Evolutionary conservation across 352 stramenopile genomes (phyloP), one percentile per base, ranked within the genome.

Genomic region (Phytophthora sp.): DNA sequence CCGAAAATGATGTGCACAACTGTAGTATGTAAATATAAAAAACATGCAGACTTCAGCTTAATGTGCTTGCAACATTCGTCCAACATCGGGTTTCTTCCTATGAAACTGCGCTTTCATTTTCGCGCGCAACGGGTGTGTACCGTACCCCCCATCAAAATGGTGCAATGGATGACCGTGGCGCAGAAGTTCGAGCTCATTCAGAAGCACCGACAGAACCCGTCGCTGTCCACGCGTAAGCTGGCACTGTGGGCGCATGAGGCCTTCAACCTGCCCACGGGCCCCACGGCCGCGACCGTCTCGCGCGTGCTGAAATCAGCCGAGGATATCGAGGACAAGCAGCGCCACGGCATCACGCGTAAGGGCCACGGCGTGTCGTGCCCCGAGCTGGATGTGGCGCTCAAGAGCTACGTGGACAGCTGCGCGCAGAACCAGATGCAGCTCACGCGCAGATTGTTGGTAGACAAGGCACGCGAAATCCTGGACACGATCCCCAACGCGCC

Each of bases 161-260:
- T 73, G 56, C 57, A 72, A 9, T 76, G 68, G 68, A 73, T 76
- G 68, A 76, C 68, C 0, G 46, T 76, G 7, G 63, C 59, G 46
- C 63, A 76, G 68, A 76, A 76, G 57, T 72, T 62, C 45, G 57
- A 72, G 63, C 63, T 76, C 20, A 71, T 76, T 39, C 51, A 70
- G 39, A 72, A 76, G 57, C 57, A 76, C 49, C 63, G 63, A 20
- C 52, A 69, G 45, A 66, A 64, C 21, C 63, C 63, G 18, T 69
- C 57, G 21, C 38, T 73, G 12, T 63, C 52, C 6, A 69, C 57
- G 26, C 51, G 57, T 23, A 72, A 76, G 52, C 53, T 76, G 4
- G 68, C 63, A 4, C 23, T 65, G 31, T 73, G 63, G 68, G 68
- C 68, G 2, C 51, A 66, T 45, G 63, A 64, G n/a, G 54, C 68